phyloP scores from a whole-genome alignment of 345 rosid genomes.

The Populus nigra region DNA sequence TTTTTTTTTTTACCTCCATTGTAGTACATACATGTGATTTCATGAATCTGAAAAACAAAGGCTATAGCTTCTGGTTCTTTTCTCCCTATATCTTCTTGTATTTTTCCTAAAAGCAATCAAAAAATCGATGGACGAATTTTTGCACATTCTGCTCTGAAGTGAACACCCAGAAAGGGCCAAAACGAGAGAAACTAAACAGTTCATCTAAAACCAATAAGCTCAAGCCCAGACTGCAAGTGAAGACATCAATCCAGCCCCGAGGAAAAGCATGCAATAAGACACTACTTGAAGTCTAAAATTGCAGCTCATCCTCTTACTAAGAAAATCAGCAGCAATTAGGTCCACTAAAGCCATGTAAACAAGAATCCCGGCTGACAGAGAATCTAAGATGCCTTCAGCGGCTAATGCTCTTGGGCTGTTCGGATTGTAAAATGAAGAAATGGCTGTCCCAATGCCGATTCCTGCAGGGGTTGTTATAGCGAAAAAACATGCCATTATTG shows the following conservation, averaged over 20 bases:
- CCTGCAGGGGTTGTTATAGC: slow-evolving; percentile 73
- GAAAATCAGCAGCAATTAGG: slow-evolving; percentile 87
- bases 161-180: not conserved
- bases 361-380: slow-evolving; percentile 80
- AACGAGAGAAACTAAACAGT: not conserved
- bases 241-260: slow-evolving; percentile 94
- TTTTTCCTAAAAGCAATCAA: not conserved
- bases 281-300: slow-evolving; percentile 69
- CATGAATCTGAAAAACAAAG: not conserved
- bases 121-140: not conserved
- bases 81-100: not conserved
- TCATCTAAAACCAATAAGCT: not conserved
- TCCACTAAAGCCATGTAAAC: slow-evolving; percentile 95
- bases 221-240: slow-evolving; percentile 74
- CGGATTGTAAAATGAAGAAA: slow-evolving; percentile 60
- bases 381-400: slow-evolving; percentile 76
- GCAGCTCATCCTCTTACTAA: slow-evolving; percentile 87
- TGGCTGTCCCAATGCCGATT: slow-evolving; percentile 60
- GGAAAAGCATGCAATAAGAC: slow-evolving; percentile 69
- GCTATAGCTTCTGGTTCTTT: not conserved
- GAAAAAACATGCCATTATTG: slow-evolving; percentile 73
- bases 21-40: not conserved
- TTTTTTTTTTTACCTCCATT: not conserved
- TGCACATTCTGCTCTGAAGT: not conserved
- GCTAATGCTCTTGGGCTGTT: slow-evolving; percentile 58